These are phyloP conservation scores for Chaetothyriales sp. DNA, from an alignment of 2,329 filamentous ascomycete genomes.

Conservation along the genomic window DNA sequence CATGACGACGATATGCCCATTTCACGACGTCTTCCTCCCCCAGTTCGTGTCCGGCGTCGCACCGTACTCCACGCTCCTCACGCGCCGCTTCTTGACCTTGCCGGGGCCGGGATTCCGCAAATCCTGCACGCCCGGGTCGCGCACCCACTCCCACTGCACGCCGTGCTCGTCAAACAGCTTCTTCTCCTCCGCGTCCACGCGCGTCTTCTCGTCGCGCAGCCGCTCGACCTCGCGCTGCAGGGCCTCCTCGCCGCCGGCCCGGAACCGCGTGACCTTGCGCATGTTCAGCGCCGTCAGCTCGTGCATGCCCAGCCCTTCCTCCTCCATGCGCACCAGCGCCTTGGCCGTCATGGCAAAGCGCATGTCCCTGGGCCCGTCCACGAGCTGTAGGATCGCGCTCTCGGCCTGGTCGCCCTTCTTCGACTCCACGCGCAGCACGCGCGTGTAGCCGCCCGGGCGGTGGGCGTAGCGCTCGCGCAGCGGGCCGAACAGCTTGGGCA, in stretches of 20 bases:
- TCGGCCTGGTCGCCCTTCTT: constrained; percentile 75
- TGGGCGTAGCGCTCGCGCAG: constrained; percentile 64
- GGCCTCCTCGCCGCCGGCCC: constrained; percentile 50
- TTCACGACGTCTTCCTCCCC: background rate
- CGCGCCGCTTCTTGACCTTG: constrained; percentile 14
- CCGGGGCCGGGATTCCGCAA: constrained; percentile 13
- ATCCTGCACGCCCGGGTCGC: constrained; percentile 15
- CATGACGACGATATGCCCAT: too few species aligned
- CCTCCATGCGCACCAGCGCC: constrained; percentile 52
- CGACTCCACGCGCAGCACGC: constrained; percentile 82
- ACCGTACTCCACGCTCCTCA: constrained; percentile 6
- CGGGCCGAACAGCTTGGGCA: constrained; percentile 79
- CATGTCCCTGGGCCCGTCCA: constrained; percentile 88
- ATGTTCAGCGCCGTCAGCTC: constrained; percentile 66
- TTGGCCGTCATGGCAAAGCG: constrained; percentile 88
- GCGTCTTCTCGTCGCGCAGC: constrained; percentile 43
- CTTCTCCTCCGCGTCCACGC: constrained; percentile 24
- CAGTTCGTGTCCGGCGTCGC: background rate
- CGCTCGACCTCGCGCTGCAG: constrained; percentile 49
- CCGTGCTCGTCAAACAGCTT: constrained; percentile 17
- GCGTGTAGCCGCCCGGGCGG: constrained; percentile 85
- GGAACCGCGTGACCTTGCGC: constrained; percentile 66
- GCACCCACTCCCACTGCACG: constrained; percentile 14
- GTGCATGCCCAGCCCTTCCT: constrained; percentile 44
- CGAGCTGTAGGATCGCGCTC: constrained; percentile 83